These are phyloP conservation scores for Fomitopsis pinicola DNA, from an alignment of 1,284 basidiomycete species.

Conservation along the genomic window DNA sequence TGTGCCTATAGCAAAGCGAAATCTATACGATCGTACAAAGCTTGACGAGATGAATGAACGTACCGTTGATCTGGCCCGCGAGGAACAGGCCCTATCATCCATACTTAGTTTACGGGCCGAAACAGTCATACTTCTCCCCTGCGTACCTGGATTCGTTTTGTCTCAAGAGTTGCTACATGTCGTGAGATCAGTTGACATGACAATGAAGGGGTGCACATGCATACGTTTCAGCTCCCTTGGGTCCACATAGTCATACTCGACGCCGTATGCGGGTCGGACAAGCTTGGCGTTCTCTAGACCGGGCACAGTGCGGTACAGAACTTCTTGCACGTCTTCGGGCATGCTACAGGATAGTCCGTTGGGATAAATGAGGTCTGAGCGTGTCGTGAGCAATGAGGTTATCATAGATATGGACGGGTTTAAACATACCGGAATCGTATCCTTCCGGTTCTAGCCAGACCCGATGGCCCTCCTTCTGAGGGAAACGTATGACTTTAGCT, in stretches of 20 bases:
- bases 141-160: conserved; percentile 68
- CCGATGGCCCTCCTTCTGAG: conserved; percentile 64
- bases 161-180: conserved; percentile 71
- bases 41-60: background rate
- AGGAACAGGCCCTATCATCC: conserved; percentile 67
- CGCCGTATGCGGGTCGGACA: conserved; percentile 83
- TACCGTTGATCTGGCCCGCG: conserved; percentile 85
- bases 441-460: conserved; percentile 93
- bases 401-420: background rate
- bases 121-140: background rate
- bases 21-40: background rate
- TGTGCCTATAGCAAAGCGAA: conserved; percentile 46
- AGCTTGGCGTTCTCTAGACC: conserved; percentile 83
- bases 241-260: conserved; percentile 92
- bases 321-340: conserved; percentile 77
- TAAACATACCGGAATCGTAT: conserved; percentile 70
- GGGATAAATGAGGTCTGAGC: conserved; percentile 77
- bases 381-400: background rate
- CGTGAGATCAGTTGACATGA: background rate
- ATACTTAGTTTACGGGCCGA: conserved; percentile 1
- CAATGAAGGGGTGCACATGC: conserved; percentile 22
- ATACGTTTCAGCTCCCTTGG: conserved; percentile 72
- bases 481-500: conserved; percentile 80
- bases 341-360: conserved; percentile 87
- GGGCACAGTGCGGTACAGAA: conserved; percentile 77